Percentiles rank a stretch among this genome's conserved stretches.
Conservation (phyloP, 2,329 filamentous ascomycete species). For the Apiospora koreana region DNA sequence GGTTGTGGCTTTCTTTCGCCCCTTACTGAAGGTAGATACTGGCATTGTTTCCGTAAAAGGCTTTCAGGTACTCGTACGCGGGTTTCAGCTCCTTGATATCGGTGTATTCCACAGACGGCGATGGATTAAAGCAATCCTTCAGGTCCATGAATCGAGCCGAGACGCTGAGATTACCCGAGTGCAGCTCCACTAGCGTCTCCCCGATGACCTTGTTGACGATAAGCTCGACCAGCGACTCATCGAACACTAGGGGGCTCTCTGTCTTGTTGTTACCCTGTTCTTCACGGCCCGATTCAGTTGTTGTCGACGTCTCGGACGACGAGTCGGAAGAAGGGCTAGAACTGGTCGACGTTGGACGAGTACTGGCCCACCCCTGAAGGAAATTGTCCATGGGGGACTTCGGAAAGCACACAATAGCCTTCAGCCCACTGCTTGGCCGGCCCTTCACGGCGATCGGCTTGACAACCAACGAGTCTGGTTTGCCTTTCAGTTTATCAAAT, state of each 20-base stretch:
- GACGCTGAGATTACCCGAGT: not conserved
- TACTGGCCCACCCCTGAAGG: not conserved
- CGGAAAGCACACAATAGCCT: not conserved
- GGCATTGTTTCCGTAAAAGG: not conserved
- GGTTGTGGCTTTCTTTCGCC: not conserved
- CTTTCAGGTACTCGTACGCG: not conserved
- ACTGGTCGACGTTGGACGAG: not conserved
- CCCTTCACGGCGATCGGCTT: not conserved
- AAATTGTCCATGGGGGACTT: not conserved
- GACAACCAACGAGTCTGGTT: not conserved
- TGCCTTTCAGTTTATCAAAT: not conserved
- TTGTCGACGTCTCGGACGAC: not conserved
- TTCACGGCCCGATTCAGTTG: not conserved
- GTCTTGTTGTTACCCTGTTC: not conserved
- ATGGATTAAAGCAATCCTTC: not conserved
- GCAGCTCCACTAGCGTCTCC: not conserved
- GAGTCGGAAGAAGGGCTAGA: not conserved
- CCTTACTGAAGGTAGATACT: not conserved
- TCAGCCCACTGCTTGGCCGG: not conserved
- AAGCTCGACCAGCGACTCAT: not conserved
- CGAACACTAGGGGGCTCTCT: not conserved
- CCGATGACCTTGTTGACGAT: not conserved
- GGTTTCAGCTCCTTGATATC: not conserved
- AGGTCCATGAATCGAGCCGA: not conserved
- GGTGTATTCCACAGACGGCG: not conserved